phyloP scores from a whole-genome alignment of 2,329 filamentous ascomycete species.

The Epichloe brachyelytri region DNA sequence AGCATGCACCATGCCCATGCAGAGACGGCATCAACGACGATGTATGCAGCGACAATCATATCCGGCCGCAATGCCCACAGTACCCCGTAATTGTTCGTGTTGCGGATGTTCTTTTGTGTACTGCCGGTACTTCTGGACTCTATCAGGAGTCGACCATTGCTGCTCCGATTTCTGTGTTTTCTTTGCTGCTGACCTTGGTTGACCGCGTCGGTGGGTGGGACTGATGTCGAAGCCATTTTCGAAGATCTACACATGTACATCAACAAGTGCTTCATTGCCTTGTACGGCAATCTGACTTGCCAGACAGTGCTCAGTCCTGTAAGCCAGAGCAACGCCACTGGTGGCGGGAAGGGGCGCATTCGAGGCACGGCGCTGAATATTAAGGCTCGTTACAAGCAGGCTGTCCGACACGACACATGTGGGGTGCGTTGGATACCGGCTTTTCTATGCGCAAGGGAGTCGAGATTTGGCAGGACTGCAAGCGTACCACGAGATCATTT shows the following conservation, averaged over 20 bases:
- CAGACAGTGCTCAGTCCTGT: constrained; percentile 54
- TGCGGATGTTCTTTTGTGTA: constrained; percentile 60
- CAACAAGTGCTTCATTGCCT: constrained; percentile 65
- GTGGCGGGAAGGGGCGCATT: constrained; percentile 40
- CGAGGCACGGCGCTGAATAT: constrained; percentile 44
- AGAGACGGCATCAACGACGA: constrained; percentile 45
- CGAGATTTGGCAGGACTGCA: constrained; percentile 45
- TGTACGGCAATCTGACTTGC: constrained; percentile 55
- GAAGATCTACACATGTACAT: constrained; percentile 70
- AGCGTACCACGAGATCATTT: constrained; percentile 41
- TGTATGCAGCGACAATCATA: constrained; percentile 59
- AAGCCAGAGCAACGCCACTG: constrained; percentile 60
- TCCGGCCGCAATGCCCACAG: constrained; percentile 62
- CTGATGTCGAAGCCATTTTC: constrained; percentile 56
- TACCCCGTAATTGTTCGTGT: constrained; percentile 57
- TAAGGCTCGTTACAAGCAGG: constrained; percentile 56
- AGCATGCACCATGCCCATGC: constrained; percentile 48
- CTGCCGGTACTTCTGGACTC: constrained; percentile 56
- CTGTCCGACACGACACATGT: constrained; percentile 64
- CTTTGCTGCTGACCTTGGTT: constrained; percentile 51
- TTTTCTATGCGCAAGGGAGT: constrained; percentile 46
- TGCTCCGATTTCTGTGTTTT: constrained; percentile 64
- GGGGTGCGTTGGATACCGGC: constrained; percentile 58
- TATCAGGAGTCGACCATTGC: constrained; percentile 51
- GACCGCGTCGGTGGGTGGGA: constrained; percentile 64